phyloP scores from a whole-genome alignment of 176 grass and related monocot species.

The Zoysia pacifica region DNA sequence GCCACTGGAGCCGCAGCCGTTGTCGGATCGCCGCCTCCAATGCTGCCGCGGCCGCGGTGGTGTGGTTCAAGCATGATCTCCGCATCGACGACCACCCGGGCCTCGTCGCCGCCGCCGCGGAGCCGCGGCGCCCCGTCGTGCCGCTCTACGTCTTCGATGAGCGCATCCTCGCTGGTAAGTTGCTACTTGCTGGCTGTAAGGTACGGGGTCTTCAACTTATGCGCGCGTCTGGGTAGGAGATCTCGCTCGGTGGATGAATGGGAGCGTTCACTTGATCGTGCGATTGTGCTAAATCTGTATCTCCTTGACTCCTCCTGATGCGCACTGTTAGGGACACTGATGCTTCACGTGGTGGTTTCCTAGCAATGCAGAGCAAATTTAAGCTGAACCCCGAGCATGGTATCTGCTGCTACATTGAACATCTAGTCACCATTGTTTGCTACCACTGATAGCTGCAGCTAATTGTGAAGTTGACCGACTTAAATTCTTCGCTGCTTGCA shows the following conservation, averaged over 20 bases:
- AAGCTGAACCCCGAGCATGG: not conserved
- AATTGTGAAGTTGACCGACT: not conserved
- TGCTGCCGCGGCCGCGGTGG: constrained; percentile 49
- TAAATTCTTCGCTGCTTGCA: not conserved
- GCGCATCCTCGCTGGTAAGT: constrained; percentile 72
- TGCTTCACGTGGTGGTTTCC: not conserved
- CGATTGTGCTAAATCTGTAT: not conserved
- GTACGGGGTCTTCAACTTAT: not conserved
- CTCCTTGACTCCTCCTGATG: not conserved
- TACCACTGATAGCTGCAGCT: not conserved
- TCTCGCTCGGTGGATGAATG: not conserved
- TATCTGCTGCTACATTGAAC: not conserved
- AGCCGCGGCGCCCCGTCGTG: constrained; percentile 59
- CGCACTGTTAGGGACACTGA: not conserved
- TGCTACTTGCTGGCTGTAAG: not conserved
- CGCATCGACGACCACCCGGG: constrained; percentile 85
- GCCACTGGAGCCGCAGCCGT: not conserved
- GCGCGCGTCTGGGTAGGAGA: not conserved
- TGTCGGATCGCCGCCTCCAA: constrained; percentile 23
- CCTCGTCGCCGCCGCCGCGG: constrained; percentile 57
- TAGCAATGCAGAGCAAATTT: constrained; percentile 7
- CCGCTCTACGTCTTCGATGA: constrained; percentile 95
- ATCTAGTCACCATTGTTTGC: not conserved
- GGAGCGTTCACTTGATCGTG: not conserved
- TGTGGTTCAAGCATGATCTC: constrained; percentile 99